phyloP scores from a whole-genome alignment of 352 stramenopile species.

The Lagenidium giganteum region DNA sequence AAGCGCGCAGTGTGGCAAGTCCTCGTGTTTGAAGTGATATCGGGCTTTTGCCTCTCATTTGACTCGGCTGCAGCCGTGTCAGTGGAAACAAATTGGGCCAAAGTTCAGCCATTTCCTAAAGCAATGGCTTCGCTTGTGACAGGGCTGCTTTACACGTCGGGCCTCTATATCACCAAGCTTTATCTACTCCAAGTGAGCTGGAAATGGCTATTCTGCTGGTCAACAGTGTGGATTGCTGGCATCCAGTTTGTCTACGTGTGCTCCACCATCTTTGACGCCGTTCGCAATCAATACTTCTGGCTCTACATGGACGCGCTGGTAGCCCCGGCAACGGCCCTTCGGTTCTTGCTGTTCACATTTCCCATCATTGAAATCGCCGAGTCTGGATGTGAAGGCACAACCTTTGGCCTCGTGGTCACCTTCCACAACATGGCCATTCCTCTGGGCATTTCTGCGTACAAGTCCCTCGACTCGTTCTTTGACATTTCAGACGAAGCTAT shows the following conservation, averaged over 20 bases:
- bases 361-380: constrained; percentile 56
- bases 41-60: constrained; percentile 50
- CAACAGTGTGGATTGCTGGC: constrained; percentile 47
- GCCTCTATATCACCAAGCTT: constrained; percentile 46
- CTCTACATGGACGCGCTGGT: constrained; percentile 46
- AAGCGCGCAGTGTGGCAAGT: constrained; percentile 73
- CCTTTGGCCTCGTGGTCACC: constrained; percentile 51
- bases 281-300: constrained; percentile 46
- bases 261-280: constrained; percentile 43
- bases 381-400: constrained; percentile 48
- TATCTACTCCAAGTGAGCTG: constrained; percentile 55
- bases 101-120: constrained; percentile 44
- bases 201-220: constrained; percentile 37
- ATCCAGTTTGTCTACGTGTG: constrained; percentile 44
- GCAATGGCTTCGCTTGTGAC: constrained; percentile 40
- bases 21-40: constrained; percentile 58
- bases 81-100: constrained; percentile 58
- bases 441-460: constrained; percentile 30
- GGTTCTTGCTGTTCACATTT: constrained; percentile 46
- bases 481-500: constrained; percentile 17
- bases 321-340: constrained; percentile 31
- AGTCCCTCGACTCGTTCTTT: constrained; percentile 38
- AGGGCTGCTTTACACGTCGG: constrained; percentile 43
- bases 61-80: constrained; percentile 33
- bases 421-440: constrained; percentile 61